phyloP scores from a whole-genome alignment of 2,329 filamentous ascomycete species.

The Bipolaris cookei region DNA sequence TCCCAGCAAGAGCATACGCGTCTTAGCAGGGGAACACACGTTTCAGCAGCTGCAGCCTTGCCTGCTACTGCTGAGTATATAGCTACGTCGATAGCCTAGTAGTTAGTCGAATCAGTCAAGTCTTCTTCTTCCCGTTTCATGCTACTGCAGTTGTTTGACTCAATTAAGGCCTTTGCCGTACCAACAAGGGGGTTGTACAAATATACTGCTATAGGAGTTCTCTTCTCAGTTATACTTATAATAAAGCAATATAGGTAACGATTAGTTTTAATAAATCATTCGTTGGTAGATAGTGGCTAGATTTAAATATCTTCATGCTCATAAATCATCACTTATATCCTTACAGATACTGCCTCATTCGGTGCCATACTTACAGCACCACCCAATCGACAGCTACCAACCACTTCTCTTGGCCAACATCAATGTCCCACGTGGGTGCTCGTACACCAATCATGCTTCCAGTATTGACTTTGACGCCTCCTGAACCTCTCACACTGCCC shows the following conservation, averaged over 20 bases:
- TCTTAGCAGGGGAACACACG: no score
- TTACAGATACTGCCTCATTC: slow-evolving; percentile 2
- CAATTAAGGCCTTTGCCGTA: no score
- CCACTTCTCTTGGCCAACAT: slow-evolving; percentile 46
- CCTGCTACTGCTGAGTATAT: no score
- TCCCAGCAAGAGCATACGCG: no score
- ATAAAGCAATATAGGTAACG: no score
- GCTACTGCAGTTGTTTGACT: no score
- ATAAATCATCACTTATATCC: slow-evolving; percentile 15
- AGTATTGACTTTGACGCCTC: slow-evolving; percentile 30
- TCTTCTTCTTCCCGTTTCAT: no score
- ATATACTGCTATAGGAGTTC: no score
- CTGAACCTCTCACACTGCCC: slow-evolving; percentile 27
- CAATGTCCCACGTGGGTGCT: slow-evolving; percentile 52
- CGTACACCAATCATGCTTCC: slow-evolving; percentile 46
- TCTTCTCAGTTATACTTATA: background rate
- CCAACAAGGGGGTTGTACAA: no score
- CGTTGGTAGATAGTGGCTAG: background rate
- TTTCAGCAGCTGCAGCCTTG: no score
- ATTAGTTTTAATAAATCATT: background rate
- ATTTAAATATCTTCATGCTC: background rate
- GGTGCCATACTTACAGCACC: slow-evolving; percentile 21
- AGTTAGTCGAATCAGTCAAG: no score
- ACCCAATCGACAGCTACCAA: slow-evolving; percentile 54
- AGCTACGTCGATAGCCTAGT: no score